Percentiles rank a stretch among this genome's conserved stretches.
Evolutionary conservation across 2,329 filamentous ascomycete genomes (phyloP).

Genomic region (Orbilia blumenaviensis): DNA sequence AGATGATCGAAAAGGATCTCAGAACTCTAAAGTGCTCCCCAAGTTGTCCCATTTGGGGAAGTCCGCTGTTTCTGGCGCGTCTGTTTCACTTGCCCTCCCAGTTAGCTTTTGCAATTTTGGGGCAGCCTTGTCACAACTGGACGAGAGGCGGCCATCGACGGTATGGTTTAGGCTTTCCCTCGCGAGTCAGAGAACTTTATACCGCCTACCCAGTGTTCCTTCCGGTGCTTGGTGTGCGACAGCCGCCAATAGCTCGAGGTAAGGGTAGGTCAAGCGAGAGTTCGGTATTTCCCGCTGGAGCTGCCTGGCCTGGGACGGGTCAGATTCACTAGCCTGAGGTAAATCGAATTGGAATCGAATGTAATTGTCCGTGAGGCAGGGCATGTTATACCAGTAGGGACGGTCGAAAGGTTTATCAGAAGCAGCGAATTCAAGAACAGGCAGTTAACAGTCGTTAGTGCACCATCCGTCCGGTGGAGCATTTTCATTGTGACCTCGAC

Average conservation of each 20-base stretch:
- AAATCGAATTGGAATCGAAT: neutral
- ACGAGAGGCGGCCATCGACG: constrained; percentile 2
- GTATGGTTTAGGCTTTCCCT: constrained; percentile 31
- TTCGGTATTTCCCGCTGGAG: constrained; percentile 45
- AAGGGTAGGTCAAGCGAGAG: constrained; percentile 50
- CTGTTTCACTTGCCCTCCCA: constrained; percentile 50
- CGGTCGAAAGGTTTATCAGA: neutral
- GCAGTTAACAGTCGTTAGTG: no score
- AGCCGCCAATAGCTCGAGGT: constrained; percentile 32
- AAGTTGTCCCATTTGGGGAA: constrained; percentile 13
- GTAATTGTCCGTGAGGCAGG: neutral
- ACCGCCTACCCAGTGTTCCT: constrained; percentile 21
- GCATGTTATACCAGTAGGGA: no score
- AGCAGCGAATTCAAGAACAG: neutral
- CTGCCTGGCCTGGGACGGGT: constrained; percentile 1
- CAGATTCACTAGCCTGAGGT: neutral
- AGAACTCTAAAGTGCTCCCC: constrained; percentile 23
- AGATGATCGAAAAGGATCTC: constrained; percentile 11
- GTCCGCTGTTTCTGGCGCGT: constrained; percentile 43
- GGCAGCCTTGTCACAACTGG: neutral
- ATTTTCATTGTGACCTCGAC: neutral
- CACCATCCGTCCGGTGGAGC: constrained; percentile 1
- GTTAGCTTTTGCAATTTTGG: constrained; percentile 8
- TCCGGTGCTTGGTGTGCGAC: constrained; percentile 25
- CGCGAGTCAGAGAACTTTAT: constrained; percentile 53